Evolutionary conservation across 225 moss, liverwort and hornwort species (phyloP), one percentile per base, ranked within the genome.

Genomic region (Thuidium tamariscinum): DNA sequence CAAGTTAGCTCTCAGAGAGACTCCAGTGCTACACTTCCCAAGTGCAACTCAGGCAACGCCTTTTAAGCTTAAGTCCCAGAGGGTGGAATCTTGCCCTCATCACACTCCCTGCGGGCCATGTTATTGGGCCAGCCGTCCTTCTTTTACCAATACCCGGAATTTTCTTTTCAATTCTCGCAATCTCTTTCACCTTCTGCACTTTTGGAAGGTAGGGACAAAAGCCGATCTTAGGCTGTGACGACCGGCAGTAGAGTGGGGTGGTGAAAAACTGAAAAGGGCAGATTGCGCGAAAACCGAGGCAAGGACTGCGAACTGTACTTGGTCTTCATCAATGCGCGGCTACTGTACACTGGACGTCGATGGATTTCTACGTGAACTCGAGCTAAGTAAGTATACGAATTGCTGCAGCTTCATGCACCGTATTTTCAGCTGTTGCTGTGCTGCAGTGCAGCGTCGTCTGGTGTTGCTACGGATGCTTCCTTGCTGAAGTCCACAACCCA

Each of bases 401-500:
- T 63, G 78, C 63, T 83, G 81, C 82, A 62, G 30, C 48, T 56
- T 49, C 51, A 61, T 68, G 81, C 65, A 61, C 77, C 77, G 76
- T 84, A 84, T 84, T 79, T 51, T 59, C 49, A 59, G 68, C 87
- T 83, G 60, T 60, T 77, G 83, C 61, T 79, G 79, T 44, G 77
- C 77, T 59, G 77, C 75, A 84, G 84, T 37, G 39, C 59, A 61
- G 83, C 76, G 57, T 82, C 76, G 68, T 71, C 51, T 80, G 27
- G 10, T 66, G 59, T 22, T 48, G 77, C 57, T 83, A 87, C 82
- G 65, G 75, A 74, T 64, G 73, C 82, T n/a, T 61, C 5, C 74
- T 82, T 87, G 75, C 87, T 30, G 22, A 87, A 87, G 87, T 87
- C 87, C 87, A 87, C 87, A 87, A 29, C 74, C 56, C 63, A n/a